Evolutionary conservation across 768 basidiomycete genomes (phyloP).

Genomic region (Cubamyces lactineus): DNA sequence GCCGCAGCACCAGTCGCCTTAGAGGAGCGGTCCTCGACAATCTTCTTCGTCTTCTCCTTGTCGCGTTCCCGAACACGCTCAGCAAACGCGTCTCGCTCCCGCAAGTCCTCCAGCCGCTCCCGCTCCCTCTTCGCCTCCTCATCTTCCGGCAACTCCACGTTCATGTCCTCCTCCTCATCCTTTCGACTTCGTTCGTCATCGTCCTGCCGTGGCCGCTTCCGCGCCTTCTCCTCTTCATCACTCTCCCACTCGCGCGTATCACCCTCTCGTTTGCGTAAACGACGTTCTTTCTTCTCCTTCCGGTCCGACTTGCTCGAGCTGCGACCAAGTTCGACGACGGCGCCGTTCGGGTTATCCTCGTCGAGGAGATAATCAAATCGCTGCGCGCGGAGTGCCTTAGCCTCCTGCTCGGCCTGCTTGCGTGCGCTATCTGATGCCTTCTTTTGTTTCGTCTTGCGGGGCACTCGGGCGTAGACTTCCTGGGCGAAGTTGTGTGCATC

Average conservation of each 20-base stretch:
- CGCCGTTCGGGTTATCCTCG: slow-evolving; percentile 57
- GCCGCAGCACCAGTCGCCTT: slow-evolving; percentile 72
- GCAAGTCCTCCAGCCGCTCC: slow-evolving; percentile 76
- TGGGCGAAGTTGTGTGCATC: slow-evolving; percentile 80
- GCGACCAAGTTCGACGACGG: slow-evolving; percentile 42
- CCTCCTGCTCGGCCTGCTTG: slow-evolving; percentile 75
- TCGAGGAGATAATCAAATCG: slow-evolving; percentile 86
- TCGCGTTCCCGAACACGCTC: slow-evolving; percentile 85
- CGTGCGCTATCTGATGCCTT: slow-evolving; percentile 49
- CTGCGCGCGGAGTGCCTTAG: slow-evolving; percentile 67
- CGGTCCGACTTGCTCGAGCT: slow-evolving; percentile 39
- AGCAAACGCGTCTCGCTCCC: slow-evolving; percentile 92
- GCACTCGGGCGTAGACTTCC: slow-evolving; percentile 76
- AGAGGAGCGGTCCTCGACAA: slow-evolving; percentile 91
- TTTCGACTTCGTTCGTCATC: slow-evolving; percentile 36
- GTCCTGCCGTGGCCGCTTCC: slow-evolving; percentile 65
- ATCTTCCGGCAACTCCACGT: slow-evolving; percentile 63
- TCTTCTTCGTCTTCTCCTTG: slow-evolving; percentile 81
- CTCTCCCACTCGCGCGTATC: slow-evolving; percentile 89
- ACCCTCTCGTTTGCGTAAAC: slow-evolving; percentile 78
- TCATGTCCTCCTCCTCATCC: slow-evolving; percentile 45
- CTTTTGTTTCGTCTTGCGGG: slow-evolving; percentile 78
- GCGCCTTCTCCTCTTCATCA: slow-evolving; percentile 79
- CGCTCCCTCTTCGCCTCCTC: slow-evolving; percentile 70
- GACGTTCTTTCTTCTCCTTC: slow-evolving; percentile 62